Percentiles rank a stretch among this genome's conserved stretches.
Conservation (phyloP, 2,329 filamentous ascomycete genomes). For the Pyricularia grisea region DNA sequence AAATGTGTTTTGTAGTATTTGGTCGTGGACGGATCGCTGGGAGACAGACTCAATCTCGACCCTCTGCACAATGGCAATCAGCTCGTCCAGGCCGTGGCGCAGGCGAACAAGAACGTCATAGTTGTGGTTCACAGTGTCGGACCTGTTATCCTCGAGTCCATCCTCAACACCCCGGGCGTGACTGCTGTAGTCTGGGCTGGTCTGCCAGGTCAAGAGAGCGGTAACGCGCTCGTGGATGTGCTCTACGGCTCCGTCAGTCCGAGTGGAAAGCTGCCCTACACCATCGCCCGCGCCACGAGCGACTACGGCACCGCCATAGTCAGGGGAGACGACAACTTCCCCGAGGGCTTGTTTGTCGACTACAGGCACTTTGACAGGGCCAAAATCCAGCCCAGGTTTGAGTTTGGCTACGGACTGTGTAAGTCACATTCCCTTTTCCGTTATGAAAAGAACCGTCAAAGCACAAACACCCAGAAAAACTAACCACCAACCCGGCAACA, state of each 20-base stretch:
- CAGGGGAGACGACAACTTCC: constrained; percentile 39
- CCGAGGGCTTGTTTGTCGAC: constrained; percentile 53
- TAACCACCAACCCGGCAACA: neutral
- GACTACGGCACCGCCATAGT: constrained; percentile 34
- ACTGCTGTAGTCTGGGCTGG: constrained; percentile 70
- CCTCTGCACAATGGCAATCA: constrained; percentile 55
- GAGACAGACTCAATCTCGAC: constrained; percentile 56
- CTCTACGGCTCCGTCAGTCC: constrained; percentile 50
- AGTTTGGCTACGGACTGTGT: constrained; percentile 55
- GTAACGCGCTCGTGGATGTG: constrained; percentile 64
- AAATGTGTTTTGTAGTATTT: constrained; percentile 40
- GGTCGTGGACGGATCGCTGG: constrained; percentile 47
- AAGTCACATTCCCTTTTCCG: constrained; percentile 13
- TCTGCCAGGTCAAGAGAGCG: constrained; percentile 65
- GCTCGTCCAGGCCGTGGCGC: constrained; percentile 51
- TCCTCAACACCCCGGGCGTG: constrained; percentile 56
- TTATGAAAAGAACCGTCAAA: neutral
- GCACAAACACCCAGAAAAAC: neutral
- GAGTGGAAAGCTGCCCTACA: constrained; percentile 39
- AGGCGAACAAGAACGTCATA: constrained; percentile 49
- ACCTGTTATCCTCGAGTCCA: constrained; percentile 48
- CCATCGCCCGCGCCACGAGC: constrained; percentile 33
- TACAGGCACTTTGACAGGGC: constrained; percentile 54
- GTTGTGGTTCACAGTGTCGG: constrained; percentile 56
- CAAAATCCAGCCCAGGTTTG: constrained; percentile 48